A percentile compares a stretch with the other conserved stretches of the same genome.
These are phyloP conservation scores for Didymella pinodella DNA, from an alignment of 2,329 filamentous ascomycete species.

Conservation along the genomic window DNA sequence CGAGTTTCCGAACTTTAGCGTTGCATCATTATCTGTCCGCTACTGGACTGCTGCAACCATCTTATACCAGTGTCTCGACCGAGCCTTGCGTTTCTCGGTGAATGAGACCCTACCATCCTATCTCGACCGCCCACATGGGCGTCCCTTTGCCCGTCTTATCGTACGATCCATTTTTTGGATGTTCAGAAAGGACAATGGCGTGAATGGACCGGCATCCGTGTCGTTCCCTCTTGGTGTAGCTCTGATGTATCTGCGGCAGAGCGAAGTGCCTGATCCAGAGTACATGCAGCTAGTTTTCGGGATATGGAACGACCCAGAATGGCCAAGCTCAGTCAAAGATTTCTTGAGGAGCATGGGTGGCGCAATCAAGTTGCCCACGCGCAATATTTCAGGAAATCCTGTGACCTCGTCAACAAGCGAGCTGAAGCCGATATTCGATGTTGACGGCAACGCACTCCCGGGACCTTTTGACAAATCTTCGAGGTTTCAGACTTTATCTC, in stretches of 20 bases:
- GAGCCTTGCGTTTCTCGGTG: slow-evolving; percentile 17
- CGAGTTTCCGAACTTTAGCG: slow-evolving; percentile 26
- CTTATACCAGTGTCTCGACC: slow-evolving; percentile 34
- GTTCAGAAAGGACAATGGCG: slow-evolving; percentile 31
- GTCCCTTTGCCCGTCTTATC: slow-evolving; percentile 37
- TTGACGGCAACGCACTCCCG: neutral
- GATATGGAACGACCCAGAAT: slow-evolving; percentile 26
- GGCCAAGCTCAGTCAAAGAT: slow-evolving; percentile 31
- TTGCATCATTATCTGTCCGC: slow-evolving; percentile 30
- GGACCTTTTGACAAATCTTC: slow-evolving; percentile 7
- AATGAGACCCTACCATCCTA: slow-evolving; percentile 20
- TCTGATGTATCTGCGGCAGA: slow-evolving; percentile 29
- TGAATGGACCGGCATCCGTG: slow-evolving; percentile 30
- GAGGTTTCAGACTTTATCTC: slow-evolving; percentile 13
- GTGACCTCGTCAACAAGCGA: slow-evolving; percentile 13
- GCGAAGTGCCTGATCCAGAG: slow-evolving; percentile 22
- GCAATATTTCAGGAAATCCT: neutral
- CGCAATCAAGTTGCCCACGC: neutral
- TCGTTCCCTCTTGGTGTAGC: slow-evolving; percentile 36
- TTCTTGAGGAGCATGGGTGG: slow-evolving; percentile 35
- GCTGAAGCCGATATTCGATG: slow-evolving; percentile 6
- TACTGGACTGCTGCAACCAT: slow-evolving; percentile 39
- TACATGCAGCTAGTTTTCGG: slow-evolving; percentile 25
- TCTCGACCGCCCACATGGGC: slow-evolving; percentile 30
- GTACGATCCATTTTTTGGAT: slow-evolving; percentile 34